Percentiles rank a stretch among this genome's conserved stretches.
These are phyloP conservation scores for Claviceps sp. DNA, from an alignment of 2,329 filamentous ascomycete genomes.

Conservation along the genomic window DNA sequence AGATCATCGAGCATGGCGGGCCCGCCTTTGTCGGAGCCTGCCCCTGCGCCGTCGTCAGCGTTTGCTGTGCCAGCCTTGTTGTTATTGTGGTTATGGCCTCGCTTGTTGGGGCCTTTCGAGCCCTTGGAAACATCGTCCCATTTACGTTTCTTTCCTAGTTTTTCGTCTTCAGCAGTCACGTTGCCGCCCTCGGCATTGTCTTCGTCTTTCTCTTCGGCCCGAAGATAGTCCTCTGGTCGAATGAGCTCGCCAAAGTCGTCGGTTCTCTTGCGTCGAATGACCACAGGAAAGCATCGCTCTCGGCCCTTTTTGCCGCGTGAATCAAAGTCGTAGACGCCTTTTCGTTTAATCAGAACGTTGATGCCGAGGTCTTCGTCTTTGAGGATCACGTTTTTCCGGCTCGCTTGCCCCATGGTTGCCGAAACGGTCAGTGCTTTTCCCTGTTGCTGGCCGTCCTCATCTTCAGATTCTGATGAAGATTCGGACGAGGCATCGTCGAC, in stretches of 20 bases:
- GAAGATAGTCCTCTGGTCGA: constrained; percentile 81
- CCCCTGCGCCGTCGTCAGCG: constrained; percentile 31
- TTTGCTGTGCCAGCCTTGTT: constrained; percentile 17
- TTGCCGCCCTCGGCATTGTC: constrained; percentile 43
- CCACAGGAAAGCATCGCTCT: constrained; percentile 83
- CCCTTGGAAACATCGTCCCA: constrained; percentile 58
- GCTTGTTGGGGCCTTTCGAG: constrained; percentile 38
- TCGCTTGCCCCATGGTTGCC: constrained; percentile 69
- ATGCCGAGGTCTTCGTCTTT: constrained; percentile 86
- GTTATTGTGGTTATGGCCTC: constrained; percentile 34
- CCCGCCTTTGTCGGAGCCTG: constrained; percentile 21
- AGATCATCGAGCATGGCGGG: constrained; percentile 38
- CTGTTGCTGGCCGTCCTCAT: constrained; percentile 80
- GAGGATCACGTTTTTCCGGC: constrained; percentile 72
- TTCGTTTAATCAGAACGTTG: constrained; percentile 78
- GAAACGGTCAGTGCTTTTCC: constrained; percentile 85
- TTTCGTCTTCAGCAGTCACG: constrained; percentile 36
- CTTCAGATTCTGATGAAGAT: constrained; percentile 74
- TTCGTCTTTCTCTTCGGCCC: constrained; percentile 79
- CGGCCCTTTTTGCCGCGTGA: constrained; percentile 82
- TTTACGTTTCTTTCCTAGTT: constrained; percentile 81
- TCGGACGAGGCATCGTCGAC: constrained; percentile 78
- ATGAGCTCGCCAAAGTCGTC: constrained; percentile 95
- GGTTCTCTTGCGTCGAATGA: constrained; percentile 61
- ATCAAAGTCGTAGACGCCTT: constrained; percentile 87